These are phyloP conservation scores for Moesziomyces globuligerus DNA, from an alignment of 1,284 basidiomycete genomes.

Conservation along the genomic window DNA sequence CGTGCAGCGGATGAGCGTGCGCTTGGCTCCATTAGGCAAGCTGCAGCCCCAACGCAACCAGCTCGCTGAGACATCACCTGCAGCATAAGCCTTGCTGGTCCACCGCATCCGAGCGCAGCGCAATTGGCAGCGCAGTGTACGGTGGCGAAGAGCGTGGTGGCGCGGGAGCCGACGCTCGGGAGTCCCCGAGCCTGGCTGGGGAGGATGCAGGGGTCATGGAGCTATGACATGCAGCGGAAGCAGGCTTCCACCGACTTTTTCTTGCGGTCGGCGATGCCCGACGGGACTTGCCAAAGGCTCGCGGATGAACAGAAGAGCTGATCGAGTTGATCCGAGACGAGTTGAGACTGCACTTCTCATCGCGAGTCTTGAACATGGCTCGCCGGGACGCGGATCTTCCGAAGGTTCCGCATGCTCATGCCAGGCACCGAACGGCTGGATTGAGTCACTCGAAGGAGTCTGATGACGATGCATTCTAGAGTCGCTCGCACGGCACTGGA, in stretches of 20 bases:
- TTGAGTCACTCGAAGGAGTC: background rate
- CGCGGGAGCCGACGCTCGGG: background rate
- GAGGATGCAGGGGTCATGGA: background rate
- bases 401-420: background rate
- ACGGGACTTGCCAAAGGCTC: background rate
- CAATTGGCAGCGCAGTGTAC: no score
- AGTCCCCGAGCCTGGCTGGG: background rate
- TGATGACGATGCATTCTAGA: background rate
- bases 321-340: no score
- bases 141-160: no score
- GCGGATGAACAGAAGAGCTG: no score
- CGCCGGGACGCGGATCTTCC: no score
- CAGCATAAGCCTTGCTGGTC: background rate
- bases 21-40: slow-evolving; percentile 16
- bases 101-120: background rate
- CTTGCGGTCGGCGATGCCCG: background rate
- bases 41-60: background rate
- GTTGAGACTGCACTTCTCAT: no score
- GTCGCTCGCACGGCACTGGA: no score
- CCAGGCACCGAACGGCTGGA: background rate
- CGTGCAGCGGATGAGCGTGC: slow-evolving; percentile 5
- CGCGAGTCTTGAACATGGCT: no score
- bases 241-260: background rate
- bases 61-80: background rate
- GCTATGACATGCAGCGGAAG: no score